A percentile compares a stretch with the other conserved stretches of the same genome.
Conservation (phyloP, 352 stramenopile species). For the Globisporangium apiculatum region DNA sequence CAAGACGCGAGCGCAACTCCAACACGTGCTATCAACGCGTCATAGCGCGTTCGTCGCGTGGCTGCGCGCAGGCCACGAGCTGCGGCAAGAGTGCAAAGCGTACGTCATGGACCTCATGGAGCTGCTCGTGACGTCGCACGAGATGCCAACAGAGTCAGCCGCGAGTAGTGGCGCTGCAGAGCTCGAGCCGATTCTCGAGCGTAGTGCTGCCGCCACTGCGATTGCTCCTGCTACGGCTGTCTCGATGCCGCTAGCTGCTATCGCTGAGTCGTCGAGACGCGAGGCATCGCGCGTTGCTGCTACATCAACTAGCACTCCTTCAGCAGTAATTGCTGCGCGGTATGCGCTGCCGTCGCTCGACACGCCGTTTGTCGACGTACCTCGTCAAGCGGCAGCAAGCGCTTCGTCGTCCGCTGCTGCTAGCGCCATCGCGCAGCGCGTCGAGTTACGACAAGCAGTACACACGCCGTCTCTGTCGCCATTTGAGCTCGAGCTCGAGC, state of each 20-base stretch:
- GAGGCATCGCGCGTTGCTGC: not conserved
- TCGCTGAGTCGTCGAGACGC: not conserved
- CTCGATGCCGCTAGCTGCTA: too few relatives aligned
- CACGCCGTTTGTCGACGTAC: constrained; percentile 1
- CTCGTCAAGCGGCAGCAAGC: not conserved
- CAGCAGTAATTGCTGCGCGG: not conserved
- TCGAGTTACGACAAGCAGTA: constrained; percentile 6
- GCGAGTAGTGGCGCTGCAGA: not conserved
- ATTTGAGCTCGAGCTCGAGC: constrained; percentile 37
- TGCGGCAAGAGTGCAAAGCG: constrained; percentile 83
- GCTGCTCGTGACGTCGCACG: constrained; percentile 40
- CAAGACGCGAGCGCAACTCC: constrained; percentile 50
- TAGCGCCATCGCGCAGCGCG: not conserved
- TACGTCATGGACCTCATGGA: constrained; percentile 82
- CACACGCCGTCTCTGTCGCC: constrained; percentile 10
- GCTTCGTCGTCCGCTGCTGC: not conserved
- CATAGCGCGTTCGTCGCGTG: constrained; percentile 85
- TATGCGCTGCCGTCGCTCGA: not conserved
- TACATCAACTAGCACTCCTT: too few relatives aligned
- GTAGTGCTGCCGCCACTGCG: not conserved
- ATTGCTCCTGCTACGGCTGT: too few relatives aligned
- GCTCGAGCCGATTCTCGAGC: not conserved
- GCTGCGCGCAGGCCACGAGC: constrained; percentile 82
- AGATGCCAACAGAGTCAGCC: too few relatives aligned
- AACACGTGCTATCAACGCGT: constrained; percentile 33